phyloP scores from a whole-genome alignment of 306 rosid genomes.

The Lupinus albus region DNA sequence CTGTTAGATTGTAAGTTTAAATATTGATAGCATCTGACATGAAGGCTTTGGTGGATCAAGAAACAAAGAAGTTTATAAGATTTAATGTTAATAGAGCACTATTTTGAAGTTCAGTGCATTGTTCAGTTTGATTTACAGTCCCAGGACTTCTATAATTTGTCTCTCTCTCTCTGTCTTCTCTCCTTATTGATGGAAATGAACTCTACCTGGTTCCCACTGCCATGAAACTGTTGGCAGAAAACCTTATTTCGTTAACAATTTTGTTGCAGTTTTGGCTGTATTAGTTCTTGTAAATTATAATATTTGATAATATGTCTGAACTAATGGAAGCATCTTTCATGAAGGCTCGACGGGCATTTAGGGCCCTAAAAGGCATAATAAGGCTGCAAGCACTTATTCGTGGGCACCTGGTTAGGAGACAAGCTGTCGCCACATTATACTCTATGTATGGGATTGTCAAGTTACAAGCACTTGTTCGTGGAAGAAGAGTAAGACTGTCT shows the following conservation, averaged over 20 bases:
- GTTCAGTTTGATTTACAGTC: conserved; percentile 20
- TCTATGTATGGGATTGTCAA: conserved; percentile 86
- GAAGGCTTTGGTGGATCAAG: conserved; percentile 17
- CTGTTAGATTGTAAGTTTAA: conserved; percentile 21
- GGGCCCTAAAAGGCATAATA: conserved; percentile 97
- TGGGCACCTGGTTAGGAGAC: conserved; percentile 97
- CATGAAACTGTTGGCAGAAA: conserved; percentile 3
- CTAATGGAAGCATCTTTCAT: conserved; percentile 50
- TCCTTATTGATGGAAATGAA: neutral
- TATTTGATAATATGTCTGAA: conserved; percentile 37
- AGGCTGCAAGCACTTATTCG: conserved; percentile 99
- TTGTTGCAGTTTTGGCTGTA: conserved; percentile 24
- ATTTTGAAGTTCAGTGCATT: neutral
- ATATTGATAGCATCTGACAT: conserved; percentile 29
- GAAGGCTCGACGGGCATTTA: conserved; percentile 98
- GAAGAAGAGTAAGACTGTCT: conserved; percentile 68
- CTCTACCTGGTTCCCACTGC: conserved; percentile 2
- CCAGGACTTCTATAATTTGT: neutral
- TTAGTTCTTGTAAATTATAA: conserved; percentile 35
- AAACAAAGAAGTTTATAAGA: conserved; percentile 21
- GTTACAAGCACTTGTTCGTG: conserved; percentile 84
- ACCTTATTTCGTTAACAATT: conserved; percentile 12
- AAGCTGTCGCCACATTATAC: conserved; percentile 85
- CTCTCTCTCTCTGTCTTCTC: too few relatives aligned
- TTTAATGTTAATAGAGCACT: conserved; percentile 5